A percentile compares a stretch with the other conserved stretches of the same genome.
phyloP scores from a whole-genome alignment of 2,329 filamentous ascomycete genomes.

The Clarireedia hainanense region DNA sequence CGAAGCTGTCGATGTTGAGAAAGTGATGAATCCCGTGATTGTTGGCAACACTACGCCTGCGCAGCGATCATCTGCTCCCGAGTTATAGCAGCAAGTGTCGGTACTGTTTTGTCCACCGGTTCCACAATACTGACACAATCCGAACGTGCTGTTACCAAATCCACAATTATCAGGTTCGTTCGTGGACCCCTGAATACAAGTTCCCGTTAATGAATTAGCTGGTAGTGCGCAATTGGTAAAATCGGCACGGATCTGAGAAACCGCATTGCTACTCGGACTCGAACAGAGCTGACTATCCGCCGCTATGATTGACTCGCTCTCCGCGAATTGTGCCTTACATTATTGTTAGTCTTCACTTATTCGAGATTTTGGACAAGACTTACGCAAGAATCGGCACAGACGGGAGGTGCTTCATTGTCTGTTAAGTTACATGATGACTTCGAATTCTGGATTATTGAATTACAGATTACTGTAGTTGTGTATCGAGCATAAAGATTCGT shows the following conservation, averaged over 20 bases:
- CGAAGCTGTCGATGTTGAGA: conserved; percentile 44
- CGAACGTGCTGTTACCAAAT: conserved; percentile 61
- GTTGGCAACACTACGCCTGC: conserved; percentile 69
- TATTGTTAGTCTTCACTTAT: conserved; percentile 21
- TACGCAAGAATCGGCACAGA: conserved; percentile 88
- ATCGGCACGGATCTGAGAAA: conserved; percentile 78
- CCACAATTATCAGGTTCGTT: conserved; percentile 90
- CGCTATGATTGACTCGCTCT: conserved; percentile 79
- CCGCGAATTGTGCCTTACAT: conserved; percentile 66
- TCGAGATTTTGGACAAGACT: conserved; percentile 28
- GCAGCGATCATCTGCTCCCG: conserved; percentile 68
- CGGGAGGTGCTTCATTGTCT: conserved; percentile 55
- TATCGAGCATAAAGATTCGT: conserved; percentile 85
- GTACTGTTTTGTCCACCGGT: conserved; percentile 82
- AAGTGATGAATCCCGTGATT: conserved; percentile 60
- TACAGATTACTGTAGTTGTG: conserved; percentile 87
- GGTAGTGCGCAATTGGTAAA: conserved; percentile 85
- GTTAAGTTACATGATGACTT: conserved; percentile 60
- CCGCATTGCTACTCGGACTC: conserved; percentile 54
- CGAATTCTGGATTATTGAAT: conserved; percentile 87
- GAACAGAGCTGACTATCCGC: conserved; percentile 67
- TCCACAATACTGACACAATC: conserved; percentile 81
- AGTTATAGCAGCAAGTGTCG: conserved; percentile 87
- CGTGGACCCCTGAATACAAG: conserved; percentile 65
- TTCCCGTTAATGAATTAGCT: conserved; percentile 64